Evolutionary conservation across 257 asterid species (phyloP).

Genomic region (Nicotiana noctiflora): DNA sequence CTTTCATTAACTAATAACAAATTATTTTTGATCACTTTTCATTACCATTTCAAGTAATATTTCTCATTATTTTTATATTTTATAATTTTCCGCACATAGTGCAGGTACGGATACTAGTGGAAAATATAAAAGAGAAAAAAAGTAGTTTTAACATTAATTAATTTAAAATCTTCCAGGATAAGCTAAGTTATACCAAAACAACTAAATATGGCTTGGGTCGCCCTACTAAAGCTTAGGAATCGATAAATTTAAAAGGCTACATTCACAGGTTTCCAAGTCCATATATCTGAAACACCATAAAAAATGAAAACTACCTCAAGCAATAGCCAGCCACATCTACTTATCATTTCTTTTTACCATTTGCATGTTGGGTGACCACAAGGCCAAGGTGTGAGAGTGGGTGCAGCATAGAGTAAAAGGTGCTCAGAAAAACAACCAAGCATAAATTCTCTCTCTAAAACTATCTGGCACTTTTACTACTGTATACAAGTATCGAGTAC

Average conservation of each 20-base stretch:
- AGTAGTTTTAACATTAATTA: background rate
- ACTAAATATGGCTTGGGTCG: background rate
- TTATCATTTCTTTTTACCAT: no score
- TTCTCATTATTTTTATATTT: no score
- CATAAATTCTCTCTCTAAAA: background rate
- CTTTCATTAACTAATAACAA: no score
- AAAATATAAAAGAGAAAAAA: background rate
- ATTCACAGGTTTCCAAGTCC: background rate
- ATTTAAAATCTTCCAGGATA: background rate
- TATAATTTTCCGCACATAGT: no score
- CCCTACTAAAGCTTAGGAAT: background rate
- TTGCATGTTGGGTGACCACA: background rate
- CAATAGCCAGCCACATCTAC: no score
- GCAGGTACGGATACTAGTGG: no score
- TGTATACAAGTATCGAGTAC: background rate
- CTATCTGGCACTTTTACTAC: background rate
- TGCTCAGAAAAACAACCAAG: background rate
- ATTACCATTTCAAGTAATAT: no score
- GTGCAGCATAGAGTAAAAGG: background rate
- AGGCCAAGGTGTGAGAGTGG: background rate
- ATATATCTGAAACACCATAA: no score
- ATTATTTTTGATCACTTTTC: no score
- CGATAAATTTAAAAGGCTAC: background rate
- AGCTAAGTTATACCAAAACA: background rate
- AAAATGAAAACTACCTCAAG: no score